Evolutionary conservation across 1,139 yeast species (phyloP), one percentile per base, ranked within the genome.

Genomic region (Taphrina wiesneri): DNA sequence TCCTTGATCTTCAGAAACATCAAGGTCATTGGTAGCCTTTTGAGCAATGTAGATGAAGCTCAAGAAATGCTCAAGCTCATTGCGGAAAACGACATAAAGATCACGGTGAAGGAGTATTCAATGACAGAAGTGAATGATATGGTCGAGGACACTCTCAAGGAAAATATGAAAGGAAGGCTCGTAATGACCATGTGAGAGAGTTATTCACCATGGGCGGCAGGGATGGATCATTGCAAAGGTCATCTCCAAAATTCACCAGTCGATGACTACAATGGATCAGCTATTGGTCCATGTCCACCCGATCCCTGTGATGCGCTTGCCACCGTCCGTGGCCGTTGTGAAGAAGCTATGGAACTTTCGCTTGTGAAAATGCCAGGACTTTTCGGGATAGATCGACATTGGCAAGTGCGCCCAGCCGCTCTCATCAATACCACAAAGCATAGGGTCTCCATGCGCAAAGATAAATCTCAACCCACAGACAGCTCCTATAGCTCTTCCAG

Each of bases 141-240:
- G 59, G 59, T 54, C 15, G 32, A 23, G 3, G 59, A 36, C 23
- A 54, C 59, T 7, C 59, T 39, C 36, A 25, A 39, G 19, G 47
- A 36, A n/a, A 39, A 54, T 19, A 54, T 54, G 59, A 54, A 39
- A n/a, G 59, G 59, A 9, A 36, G 59, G 34, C 54, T 49, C 9
- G 54, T 49, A 3, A 49, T 49, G 54, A 49, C 54, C 26, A 26
- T 49, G 36, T 49, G 23, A 49, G 52, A n/a, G n/a, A n/a, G n/a
- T n/a, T n/a, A n/a, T n/a, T n/a, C n/a, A n/a, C n/a, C n/a, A n/a
- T n/a, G n/a, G n/a, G n/a, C n/a, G n/a, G n/a, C n/a, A n/a, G n/a
- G n/a, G n/a, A n/a, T n/a, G n/a, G n/a, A n/a, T n/a, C n/a, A n/a
- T n/a, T n/a, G n/a, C n/a, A n/a, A 30, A 6, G 34, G 34, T 11